These are phyloP conservation scores for Rhizopus arrhizus DNA, from an alignment of 371 early-diverging fungal species.

Conservation along the genomic window DNA sequence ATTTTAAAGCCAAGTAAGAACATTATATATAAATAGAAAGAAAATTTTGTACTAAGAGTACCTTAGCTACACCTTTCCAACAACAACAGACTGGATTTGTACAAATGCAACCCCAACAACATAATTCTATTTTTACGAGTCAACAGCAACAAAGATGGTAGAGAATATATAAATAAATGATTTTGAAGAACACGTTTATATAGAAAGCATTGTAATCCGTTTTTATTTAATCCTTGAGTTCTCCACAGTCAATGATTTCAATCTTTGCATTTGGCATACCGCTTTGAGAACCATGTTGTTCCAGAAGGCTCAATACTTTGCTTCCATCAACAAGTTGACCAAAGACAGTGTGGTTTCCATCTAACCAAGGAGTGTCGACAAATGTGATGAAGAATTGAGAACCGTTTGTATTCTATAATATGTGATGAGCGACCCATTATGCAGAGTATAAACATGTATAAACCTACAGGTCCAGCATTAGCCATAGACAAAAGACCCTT, in stretches of 20 bases:
- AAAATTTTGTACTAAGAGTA: constrained; percentile 12
- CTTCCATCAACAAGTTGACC: constrained; percentile 85
- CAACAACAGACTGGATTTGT: constrained; percentile 24
- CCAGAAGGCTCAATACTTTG: constrained; percentile 82
- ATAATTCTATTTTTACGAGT: constrained; percentile 8
- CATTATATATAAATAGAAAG: constrained; percentile 1
- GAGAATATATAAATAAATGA: constrained; percentile 2
- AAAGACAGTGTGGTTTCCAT: constrained; percentile 86
- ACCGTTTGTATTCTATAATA: constrained; percentile 84
- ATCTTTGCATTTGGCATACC: constrained; percentile 72
- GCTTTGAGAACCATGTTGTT: constrained; percentile 67
- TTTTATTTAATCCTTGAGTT: constrained; percentile 54
- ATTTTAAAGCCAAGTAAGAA: constrained; percentile 31
- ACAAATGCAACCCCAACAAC: constrained; percentile 15
- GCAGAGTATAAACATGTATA: background rate
- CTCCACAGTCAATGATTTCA: constrained; percentile 81
- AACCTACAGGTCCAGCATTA: constrained; percentile 81
- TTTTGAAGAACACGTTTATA: too few relatives aligned
- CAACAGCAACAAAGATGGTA: constrained; percentile 16
- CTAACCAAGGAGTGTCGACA: constrained; percentile 79
- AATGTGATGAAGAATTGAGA: constrained; percentile 97
- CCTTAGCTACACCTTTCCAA: constrained; percentile 24
- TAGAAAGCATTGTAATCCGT: too few relatives aligned
- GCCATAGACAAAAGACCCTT: constrained; percentile 95
- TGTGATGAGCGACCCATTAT: background rate